Conservation (phyloP, 352 stramenopile genomes). For the Phytopythium montanum region DNA sequence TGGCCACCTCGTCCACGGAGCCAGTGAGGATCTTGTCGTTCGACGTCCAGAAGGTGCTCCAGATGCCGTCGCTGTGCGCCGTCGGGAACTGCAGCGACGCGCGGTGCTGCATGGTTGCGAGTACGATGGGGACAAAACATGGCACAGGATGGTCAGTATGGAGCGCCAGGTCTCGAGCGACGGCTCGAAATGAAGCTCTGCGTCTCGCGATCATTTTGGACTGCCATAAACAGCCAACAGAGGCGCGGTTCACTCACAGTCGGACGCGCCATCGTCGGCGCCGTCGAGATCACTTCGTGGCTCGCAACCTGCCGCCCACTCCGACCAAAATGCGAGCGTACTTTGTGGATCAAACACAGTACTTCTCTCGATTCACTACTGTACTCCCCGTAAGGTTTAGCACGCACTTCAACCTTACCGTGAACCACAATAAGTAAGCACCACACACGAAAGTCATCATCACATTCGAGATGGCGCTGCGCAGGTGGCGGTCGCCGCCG, state of each 20-base stretch:
- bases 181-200: background rate
- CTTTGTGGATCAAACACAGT: background rate
- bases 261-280: background rate
- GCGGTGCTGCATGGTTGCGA: slow-evolving; percentile 40
- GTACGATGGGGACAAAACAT: background rate
- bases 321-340: background rate
- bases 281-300: background rate
- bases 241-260: background rate
- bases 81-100: slow-evolving; percentile 81
- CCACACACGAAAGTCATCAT: too few relatives aligned
- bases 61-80: slow-evolving; percentile 86
- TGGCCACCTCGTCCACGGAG: slow-evolving; percentile 86
- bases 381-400: background rate
- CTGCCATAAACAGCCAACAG: background rate
- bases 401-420: background rate
- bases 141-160: background rate
- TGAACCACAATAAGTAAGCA: background rate
- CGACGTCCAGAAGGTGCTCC: slow-evolving; percentile 86
- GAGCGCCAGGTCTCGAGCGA: background rate
- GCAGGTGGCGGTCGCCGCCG: slow-evolving; percentile 21
- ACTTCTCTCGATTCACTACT: background rate
- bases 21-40: slow-evolving; percentile 87
- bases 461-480: slow-evolving; percentile 4
- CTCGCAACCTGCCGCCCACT: background rate
- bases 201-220: background rate